Percentiles rank a stretch among this genome's conserved stretches.
phyloP scores from a whole-genome alignment of 2,329 filamentous ascomycete species.

The Neofusicoccum kwambonambiense region DNA sequence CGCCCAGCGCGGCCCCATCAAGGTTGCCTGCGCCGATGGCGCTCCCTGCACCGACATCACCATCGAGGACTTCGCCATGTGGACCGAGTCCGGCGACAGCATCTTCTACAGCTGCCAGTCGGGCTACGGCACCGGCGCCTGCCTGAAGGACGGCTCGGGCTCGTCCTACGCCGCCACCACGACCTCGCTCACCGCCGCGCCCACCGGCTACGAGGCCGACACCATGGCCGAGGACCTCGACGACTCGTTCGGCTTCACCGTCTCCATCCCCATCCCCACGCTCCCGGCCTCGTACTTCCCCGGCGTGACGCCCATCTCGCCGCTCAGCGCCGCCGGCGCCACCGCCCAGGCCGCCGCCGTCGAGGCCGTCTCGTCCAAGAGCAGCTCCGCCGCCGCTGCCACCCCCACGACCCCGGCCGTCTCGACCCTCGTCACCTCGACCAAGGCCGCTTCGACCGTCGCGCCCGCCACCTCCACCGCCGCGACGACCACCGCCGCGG shows the following conservation, averaged over 20 bases:
- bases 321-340: conserved; percentile 17
- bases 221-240: conserved; percentile 38
- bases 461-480: background rate
- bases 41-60: conserved; percentile 55
- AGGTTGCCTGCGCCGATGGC: conserved; percentile 50
- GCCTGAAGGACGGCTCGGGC: conserved; percentile 39
- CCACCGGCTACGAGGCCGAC: conserved; percentile 38
- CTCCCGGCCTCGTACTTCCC: conserved; percentile 44
- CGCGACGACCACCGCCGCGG: background rate
- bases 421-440: conserved; percentile 3
- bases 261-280: conserved; percentile 42
- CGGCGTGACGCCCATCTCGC: conserved; percentile 32
- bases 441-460: background rate
- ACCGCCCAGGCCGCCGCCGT: background rate
- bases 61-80: conserved; percentile 54
- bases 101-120: conserved; percentile 49
- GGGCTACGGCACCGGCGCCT: conserved; percentile 50
- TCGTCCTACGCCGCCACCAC: conserved; percentile 30
- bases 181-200: conserved; percentile 35
- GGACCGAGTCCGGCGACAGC: conserved; percentile 48
- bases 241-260: conserved; percentile 31
- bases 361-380: background rate
- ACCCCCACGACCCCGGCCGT: background rate
- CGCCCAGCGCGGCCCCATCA: conserved; percentile 52
- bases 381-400: background rate